These are phyloP conservation scores for Puccinia horiana DNA, from an alignment of 1,284 basidiomycete species.

Conservation along the genomic window DNA sequence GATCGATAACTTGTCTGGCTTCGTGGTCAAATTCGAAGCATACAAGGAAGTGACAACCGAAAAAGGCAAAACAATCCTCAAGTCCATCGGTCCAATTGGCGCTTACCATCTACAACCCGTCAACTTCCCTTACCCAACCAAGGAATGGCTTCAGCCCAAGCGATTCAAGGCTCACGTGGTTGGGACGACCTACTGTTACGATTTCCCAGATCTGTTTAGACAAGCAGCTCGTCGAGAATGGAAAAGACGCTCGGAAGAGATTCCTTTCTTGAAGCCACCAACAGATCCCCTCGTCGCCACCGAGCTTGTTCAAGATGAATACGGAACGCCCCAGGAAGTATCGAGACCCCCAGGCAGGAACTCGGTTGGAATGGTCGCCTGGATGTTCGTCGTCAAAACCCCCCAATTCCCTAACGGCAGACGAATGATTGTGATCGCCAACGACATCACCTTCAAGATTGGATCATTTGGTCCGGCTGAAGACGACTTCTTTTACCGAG, in stretches of 20 bases:
- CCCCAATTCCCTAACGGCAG: conserved; percentile 92
- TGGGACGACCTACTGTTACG: conserved; percentile 95
- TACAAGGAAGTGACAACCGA: conserved; percentile 98
- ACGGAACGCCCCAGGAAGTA: conserved; percentile 84
- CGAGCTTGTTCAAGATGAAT: conserved; percentile 91
- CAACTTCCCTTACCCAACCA: conserved; percentile 88
- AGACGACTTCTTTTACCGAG: conserved; percentile 94
- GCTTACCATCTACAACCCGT: conserved; percentile 90
- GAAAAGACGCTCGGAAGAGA: conserved; percentile 66
- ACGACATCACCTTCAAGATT: conserved; percentile 98
- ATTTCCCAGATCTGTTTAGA: conserved; percentile 97
- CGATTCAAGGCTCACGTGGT: conserved; percentile 99
- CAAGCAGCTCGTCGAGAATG: conserved; percentile 94
- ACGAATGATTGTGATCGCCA: conserved; percentile 84
- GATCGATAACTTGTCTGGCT: conserved; percentile 97
- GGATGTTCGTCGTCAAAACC: conserved; percentile 89
- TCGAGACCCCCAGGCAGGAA: conserved; percentile 90
- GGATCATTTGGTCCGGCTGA: conserved; percentile 96
- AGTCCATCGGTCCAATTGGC: conserved; percentile 87
- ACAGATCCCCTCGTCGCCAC: conserved; percentile 76
- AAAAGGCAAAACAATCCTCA: conserved; percentile 87
- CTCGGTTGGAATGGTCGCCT: conserved; percentile 95
- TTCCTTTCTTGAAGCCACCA: conserved; percentile 70
- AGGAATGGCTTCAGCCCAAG: conserved; percentile 97
- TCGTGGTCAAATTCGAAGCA: conserved; percentile 97